Percentiles rank a stretch among this genome's conserved stretches.
These are phyloP conservation scores for Pulveroboletus ravenelii DNA, from an alignment of 768 basidiomycete species.

Conservation along the genomic window DNA sequence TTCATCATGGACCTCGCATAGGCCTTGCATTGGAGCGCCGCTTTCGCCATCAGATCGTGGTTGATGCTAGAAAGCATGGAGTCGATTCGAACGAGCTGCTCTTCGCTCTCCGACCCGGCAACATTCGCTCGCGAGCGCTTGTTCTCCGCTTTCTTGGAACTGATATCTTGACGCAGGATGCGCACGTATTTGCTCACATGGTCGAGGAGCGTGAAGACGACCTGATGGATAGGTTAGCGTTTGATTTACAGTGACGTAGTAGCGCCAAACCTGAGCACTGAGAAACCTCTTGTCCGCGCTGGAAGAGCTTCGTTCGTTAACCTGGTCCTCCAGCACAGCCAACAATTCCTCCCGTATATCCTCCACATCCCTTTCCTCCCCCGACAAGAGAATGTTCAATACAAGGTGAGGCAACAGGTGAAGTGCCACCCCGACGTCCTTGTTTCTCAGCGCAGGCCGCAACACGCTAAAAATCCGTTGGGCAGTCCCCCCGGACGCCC, in stretches of 20 bases:
- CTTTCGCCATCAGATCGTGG: slow-evolving; percentile 84
- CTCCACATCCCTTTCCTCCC: slow-evolving; percentile 53
- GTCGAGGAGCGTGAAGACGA: slow-evolving; percentile 90
- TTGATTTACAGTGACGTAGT: not conserved
- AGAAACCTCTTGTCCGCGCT: slow-evolving; percentile 77
- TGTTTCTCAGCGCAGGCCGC: slow-evolving; percentile 70
- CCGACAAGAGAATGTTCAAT: slow-evolving; percentile 77
- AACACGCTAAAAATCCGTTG: slow-evolving; percentile 74
- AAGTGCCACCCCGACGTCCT: slow-evolving; percentile 92
- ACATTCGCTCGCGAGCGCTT: slow-evolving; percentile 45
- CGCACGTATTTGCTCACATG: slow-evolving; percentile 91
- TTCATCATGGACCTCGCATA: slow-evolving; percentile 93
- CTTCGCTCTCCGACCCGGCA: slow-evolving; percentile 39
- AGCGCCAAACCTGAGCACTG: slow-evolving; percentile 78
- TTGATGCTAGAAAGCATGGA: slow-evolving; percentile 81
- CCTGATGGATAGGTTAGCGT: slow-evolving; percentile 43
- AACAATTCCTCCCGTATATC: slow-evolving; percentile 73
- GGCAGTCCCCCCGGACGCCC: slow-evolving; percentile 54
- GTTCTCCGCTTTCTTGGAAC: slow-evolving; percentile 43
- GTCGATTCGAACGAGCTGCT: slow-evolving; percentile 69
- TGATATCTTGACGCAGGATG: slow-evolving; percentile 62
- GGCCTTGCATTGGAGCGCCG: slow-evolving; percentile 91
- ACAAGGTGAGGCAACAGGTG: slow-evolving; percentile 90
- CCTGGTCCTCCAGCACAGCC: slow-evolving; percentile 83
- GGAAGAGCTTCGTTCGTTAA: slow-evolving; percentile 53